Evolutionary conservation across 192 early-diverging fungal species (phyloP), one percentile per base, ranked within the genome.

Genomic region (Phlyctochytrium planicorne): DNA sequence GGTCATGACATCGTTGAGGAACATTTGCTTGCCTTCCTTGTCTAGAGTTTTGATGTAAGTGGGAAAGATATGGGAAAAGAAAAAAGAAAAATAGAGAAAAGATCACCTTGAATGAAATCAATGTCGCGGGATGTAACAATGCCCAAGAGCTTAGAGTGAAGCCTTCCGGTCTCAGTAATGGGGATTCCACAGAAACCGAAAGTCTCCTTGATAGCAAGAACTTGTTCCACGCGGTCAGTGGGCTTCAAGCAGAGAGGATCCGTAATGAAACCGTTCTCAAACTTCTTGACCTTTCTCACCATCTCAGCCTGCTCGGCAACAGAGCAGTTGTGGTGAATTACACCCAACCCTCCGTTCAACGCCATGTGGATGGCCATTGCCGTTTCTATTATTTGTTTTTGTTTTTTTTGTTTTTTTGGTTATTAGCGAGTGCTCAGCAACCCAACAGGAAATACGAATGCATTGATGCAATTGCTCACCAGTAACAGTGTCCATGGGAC

Each of bases 291-390:
- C 75, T 92, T 91, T 70, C 93, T 87, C 35, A 98, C 97, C 97
- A 98, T 98, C 6, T 93, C 91, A 12, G 94, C 93, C 85, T 98
- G 97, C 80, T 95, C 93, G 47, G 92, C 91, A 52, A 94, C 81
- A 27, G 90, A 86, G 80, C 95, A 98, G 86, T 98, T 98, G 88
- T 96, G 87, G 82, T 98, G 97, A 75, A 98, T 93, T 53, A 98
- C 91, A 73, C 97, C 97, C 66, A 98, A 83, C 23, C 97, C 97
- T 63, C 97, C 97, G 53, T 89, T 91, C 72, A 92, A 81, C 55
- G 95, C 95, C 92, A 98, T 95, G 67, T 91, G 89, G 75, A 97
- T 93, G 40, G 97, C 97, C 97, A 98, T 98, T n/a, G 93, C 89
- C 17, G 91, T 83, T 82, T 98, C 95, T 47, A 20, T 47, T 47